A percentile compares a stretch with the other conserved stretches of the same genome.
phyloP scores from a whole-genome alignment of 768 basidiomycete genomes.

The Sarcodon sp. region DNA sequence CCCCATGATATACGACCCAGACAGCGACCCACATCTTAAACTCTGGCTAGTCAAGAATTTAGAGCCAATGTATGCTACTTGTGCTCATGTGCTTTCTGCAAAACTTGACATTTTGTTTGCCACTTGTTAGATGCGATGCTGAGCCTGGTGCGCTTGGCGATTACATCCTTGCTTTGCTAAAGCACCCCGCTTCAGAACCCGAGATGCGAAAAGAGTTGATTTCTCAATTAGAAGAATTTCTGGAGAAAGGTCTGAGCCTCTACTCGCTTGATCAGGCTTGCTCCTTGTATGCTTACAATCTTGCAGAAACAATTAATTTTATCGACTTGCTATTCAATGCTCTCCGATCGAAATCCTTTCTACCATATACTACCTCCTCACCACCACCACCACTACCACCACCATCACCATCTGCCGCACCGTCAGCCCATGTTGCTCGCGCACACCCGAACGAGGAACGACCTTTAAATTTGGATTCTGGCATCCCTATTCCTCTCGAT shows the following conservation, averaged over 20 bases:
- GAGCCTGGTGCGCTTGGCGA: conserved; percentile 90
- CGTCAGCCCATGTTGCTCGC: too few species aligned
- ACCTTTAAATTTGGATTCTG: conserved; percentile 11
- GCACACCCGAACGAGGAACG: too few species aligned
- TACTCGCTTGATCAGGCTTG: conserved; percentile 5
- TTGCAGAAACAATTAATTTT: conserved; percentile 56
- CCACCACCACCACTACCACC: conserved; percentile 14
- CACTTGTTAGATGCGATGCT: conserved; percentile 71
- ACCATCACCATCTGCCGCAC: conserved; percentile 13
- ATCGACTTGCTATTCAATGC: conserved; percentile 80
- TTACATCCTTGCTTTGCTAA: conserved; percentile 87
- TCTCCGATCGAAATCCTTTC: conserved; percentile 74
- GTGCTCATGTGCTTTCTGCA: background rate
- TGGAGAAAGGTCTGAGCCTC: conserved; percentile 66
- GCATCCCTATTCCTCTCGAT: conserved; percentile 76
- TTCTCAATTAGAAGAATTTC: conserved; percentile 79
- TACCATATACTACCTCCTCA: conserved; percentile 52
- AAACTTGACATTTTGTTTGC: conserved; percentile 4
- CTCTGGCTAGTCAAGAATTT: conserved; percentile 83
- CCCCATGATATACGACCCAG: conserved; percentile 54
- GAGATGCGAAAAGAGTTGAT: conserved; percentile 75
- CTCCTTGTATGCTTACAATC: conserved; percentile 4
- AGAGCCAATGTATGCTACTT: conserved; percentile 69
- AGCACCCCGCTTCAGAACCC: conserved; percentile 73
- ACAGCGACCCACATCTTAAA: conserved; percentile 56